Conservation (phyloP, 495 filamentous ascomycete genomes). For the Penicillium macrosclerotiorum region DNA sequence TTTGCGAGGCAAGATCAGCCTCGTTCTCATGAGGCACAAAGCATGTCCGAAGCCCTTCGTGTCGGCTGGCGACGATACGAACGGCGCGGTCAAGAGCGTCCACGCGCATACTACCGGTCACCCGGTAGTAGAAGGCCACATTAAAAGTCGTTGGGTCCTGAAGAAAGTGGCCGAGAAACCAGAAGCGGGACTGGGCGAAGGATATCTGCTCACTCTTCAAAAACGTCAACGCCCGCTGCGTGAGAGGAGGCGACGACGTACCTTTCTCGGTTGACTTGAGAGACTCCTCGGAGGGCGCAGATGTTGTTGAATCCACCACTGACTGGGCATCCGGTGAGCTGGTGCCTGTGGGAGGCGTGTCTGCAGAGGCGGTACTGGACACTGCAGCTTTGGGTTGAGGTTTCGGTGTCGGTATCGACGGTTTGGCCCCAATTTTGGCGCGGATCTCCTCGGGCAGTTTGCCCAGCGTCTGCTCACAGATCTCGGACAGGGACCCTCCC, state of each 20-base stretch:
- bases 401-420: no score
- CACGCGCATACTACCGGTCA: constrained; percentile 7
- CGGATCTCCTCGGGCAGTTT: constrained; percentile 1
- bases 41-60: constrained; percentile 40
- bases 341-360: no score
- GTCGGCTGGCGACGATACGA: constrained; percentile 18
- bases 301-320: no score
- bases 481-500: constrained; percentile 11
- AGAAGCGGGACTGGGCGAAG: constrained; percentile 27
- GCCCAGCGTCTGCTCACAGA: background rate
- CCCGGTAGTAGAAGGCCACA: background rate
- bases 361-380: background rate
- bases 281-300: no score
- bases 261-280: no score
- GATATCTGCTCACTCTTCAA: constrained; percentile 3
- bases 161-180: constrained; percentile 37
- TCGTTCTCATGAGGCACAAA: constrained; percentile 22
- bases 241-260: no score
- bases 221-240: background rate
- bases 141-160: constrained; percentile 40
- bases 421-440: background rate
- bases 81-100: constrained; percentile 29
- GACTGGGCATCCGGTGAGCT: no score
- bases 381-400: no score
- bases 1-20: constrained; percentile 10